phyloP scores from a whole-genome alignment of 148 eudicot genomes.

The Nepenthes gracilis region DNA sequence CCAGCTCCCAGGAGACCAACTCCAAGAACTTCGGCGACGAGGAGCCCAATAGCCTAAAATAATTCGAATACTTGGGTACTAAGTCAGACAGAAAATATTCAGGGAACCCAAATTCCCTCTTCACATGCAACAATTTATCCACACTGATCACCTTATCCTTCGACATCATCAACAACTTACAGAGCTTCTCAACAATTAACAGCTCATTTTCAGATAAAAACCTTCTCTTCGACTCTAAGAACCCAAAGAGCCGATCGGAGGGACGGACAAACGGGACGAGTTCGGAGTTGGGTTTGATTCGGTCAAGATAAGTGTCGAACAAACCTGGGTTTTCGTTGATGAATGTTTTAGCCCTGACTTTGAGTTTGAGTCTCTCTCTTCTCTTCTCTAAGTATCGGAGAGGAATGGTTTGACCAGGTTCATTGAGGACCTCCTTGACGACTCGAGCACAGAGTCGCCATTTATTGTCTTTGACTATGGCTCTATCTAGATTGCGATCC shows the following conservation, averaged over 20 bases:
- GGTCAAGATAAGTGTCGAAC: slow-evolving; percentile 52
- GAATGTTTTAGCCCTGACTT: slow-evolving; percentile 30
- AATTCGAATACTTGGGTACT: slow-evolving; percentile 42
- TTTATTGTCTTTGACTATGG: slow-evolving; percentile 53
- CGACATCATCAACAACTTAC: slow-evolving; percentile 76
- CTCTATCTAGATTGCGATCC: slow-evolving; percentile 49
- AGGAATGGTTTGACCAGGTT: slow-evolving; percentile 57
- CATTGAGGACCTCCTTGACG: slow-evolving; percentile 71
- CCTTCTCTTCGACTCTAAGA: slow-evolving; percentile 42
- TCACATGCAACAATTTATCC: slow-evolving; percentile 60
- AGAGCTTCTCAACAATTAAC: slow-evolving; percentile 44
- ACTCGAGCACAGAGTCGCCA: slow-evolving; percentile 50
- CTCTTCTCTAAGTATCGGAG: slow-evolving; percentile 58
- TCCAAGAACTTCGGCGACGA: slow-evolving; percentile 37
- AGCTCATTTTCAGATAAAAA: slow-evolving; percentile 30
- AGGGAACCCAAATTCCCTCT: slow-evolving; percentile 77
- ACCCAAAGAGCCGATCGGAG: slow-evolving; percentile 21
- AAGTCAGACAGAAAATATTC: slow-evolving; percentile 49
- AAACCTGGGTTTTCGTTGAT: slow-evolving; percentile 45
- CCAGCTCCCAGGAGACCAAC: slow-evolving; percentile 50
- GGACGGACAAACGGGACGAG: slow-evolving; percentile 42
- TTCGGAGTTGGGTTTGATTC: slow-evolving; percentile 56
- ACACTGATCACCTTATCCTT: slow-evolving; percentile 49
- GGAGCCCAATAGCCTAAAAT: slow-evolving; percentile 39
- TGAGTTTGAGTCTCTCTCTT: slow-evolving; percentile 40